A percentile compares a stretch with the other conserved stretches of the same genome.
Evolutionary conservation across 176 grass and related monocot genomes (phyloP).

Genomic region (Musa itinerans): DNA sequence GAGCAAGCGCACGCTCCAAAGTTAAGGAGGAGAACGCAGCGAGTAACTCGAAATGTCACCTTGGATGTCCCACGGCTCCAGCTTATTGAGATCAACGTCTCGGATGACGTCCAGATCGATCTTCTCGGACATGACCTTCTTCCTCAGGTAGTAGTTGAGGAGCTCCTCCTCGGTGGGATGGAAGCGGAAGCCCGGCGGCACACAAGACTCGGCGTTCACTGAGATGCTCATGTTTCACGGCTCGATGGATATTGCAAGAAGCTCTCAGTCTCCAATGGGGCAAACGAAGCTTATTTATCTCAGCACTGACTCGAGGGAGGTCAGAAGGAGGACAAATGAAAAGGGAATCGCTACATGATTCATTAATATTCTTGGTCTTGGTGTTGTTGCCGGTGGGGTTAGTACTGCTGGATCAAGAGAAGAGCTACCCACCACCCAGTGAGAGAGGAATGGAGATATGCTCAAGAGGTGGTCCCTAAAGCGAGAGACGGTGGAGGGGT

Average conservation of each 20-base stretch:
- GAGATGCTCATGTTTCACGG: constrained; percentile 66
- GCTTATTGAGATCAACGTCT: constrained; percentile 97
- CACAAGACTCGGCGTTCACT: constrained; percentile 93
- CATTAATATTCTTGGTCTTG: too few species aligned
- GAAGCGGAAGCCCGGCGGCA: constrained; percentile 96
- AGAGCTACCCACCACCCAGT: too few species aligned
- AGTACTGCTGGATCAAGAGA: too few species aligned
- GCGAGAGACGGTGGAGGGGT: too few species aligned
- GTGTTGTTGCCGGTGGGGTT: too few species aligned
- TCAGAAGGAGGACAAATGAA: too few species aligned
- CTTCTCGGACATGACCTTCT: constrained; percentile 80
- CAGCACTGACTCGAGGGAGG: too few species aligned
- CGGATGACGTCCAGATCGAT: constrained; percentile 98
- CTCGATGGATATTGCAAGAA: neutral
- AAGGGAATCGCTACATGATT: too few species aligned
- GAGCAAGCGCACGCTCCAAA: neutral
- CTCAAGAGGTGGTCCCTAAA: too few species aligned
- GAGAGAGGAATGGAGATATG: too few species aligned
- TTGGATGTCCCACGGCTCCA: constrained; percentile 99
- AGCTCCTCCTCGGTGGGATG: constrained; percentile 98
- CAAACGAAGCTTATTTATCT: too few species aligned
- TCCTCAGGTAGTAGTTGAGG: constrained; percentile 84
- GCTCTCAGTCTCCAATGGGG: too few species aligned
- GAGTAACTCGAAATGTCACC: constrained; percentile 24
- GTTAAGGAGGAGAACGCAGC: neutral